Conservation (phyloP, 2,329 filamentous ascomycete species). For the Alternaria burnsii region DNA sequence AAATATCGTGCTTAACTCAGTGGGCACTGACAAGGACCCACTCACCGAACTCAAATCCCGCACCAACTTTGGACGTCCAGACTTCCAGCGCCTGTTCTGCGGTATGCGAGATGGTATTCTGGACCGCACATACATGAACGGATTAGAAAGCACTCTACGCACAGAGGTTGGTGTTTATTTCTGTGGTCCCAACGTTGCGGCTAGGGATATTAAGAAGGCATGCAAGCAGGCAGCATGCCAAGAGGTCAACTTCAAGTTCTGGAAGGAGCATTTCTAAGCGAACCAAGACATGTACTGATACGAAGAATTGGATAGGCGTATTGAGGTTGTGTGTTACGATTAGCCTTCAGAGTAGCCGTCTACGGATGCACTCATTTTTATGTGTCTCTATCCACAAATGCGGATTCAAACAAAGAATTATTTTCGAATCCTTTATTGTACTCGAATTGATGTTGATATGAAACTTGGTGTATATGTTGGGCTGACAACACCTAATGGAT, state of each 20-base stretch:
- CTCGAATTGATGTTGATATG: neutral
- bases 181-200: constrained; percentile 84
- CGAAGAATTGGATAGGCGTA: neutral
- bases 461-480: neutral
- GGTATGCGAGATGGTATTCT: constrained; percentile 89
- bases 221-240: constrained; percentile 75
- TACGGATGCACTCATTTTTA: constrained; percentile 13
- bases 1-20: constrained; percentile 96
- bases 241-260: constrained; percentile 94
- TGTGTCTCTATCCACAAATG: constrained; percentile 2
- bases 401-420: neutral
- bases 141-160: constrained; percentile 76
- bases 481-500: neutral
- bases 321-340: constrained; percentile 11
- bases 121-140: constrained; percentile 83
- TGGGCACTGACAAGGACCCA: constrained; percentile 86
- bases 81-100: constrained; percentile 81
- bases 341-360: constrained; percentile 11
- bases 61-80: constrained; percentile 94
- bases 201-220: constrained; percentile 84
- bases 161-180: constrained; percentile 98
- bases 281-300: neutral
- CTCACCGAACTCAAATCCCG: constrained; percentile 88
- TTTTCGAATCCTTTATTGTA: neutral
- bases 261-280: constrained; percentile 84